Conservation (phyloP, 208 protist genomes). For the Herpetomonas samuelpessoai region DNA sequence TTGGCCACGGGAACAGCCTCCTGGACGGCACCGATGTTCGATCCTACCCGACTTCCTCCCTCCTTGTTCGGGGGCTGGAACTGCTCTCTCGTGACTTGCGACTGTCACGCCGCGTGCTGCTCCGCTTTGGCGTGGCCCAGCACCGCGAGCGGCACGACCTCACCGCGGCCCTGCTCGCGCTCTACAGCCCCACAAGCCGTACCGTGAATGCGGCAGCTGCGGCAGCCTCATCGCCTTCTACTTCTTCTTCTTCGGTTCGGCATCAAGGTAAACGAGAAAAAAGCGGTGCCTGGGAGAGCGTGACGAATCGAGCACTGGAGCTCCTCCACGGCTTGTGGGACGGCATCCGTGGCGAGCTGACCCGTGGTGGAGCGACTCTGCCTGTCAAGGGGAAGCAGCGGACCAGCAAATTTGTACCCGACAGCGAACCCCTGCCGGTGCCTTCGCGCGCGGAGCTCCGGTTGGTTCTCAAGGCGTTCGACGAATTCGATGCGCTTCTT, state of each 20-base stretch:
- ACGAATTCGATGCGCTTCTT: slow-evolving; percentile 24
- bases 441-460: slow-evolving; percentile 29
- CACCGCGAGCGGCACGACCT: slow-evolving; percentile 37
- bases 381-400: neutral
- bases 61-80: slow-evolving; percentile 23
- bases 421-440: slow-evolving; percentile 9
- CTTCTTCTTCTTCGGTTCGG: too few species aligned
- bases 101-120: slow-evolving; percentile 24
- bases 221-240: slow-evolving; percentile 7
- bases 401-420: neutral
- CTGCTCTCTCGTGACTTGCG: slow-evolving; percentile 23
- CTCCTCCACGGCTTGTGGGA: slow-evolving; percentile 33
- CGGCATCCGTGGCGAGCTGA: slow-evolving; percentile 23
- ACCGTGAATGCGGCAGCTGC: slow-evolving; percentile 8
- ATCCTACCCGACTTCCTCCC: slow-evolving; percentile 15
- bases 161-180: slow-evolving; percentile 20
- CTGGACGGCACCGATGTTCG: neutral
- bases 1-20: neutral
- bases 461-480: slow-evolving; percentile 29
- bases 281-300: neutral
- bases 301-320: slow-evolving; percentile 13
- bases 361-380: neutral
- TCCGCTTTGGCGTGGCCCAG: slow-evolving; percentile 39
- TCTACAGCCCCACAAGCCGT: slow-evolving; percentile 19
- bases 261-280: too few species aligned